Evolutionary conservation across 176 grass and related monocot species (phyloP).

Genomic region (Oryza officinalis): DNA sequence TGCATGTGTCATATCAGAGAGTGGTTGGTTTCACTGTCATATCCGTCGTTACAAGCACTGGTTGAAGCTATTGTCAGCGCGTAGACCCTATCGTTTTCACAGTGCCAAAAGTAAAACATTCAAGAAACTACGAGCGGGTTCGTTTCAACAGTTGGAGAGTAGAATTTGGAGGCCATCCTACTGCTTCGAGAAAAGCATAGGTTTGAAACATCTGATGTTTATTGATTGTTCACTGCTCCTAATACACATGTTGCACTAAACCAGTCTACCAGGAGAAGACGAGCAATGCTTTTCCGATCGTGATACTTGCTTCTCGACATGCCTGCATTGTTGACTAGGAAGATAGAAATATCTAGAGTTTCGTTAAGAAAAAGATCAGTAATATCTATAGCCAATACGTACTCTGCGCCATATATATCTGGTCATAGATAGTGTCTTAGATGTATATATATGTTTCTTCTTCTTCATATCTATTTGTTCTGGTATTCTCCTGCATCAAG

Average conservation of each 20-base stretch:
- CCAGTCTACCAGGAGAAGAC: not conserved
- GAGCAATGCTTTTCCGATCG: not conserved
- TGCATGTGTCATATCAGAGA: too few species aligned
- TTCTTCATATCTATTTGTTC: not conserved
- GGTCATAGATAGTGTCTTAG: too few species aligned
- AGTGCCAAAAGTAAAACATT: not conserved
- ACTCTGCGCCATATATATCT: not conserved
- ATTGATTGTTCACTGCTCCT: conserved; percentile 6
- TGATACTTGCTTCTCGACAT: not conserved
- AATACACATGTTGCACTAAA: not conserved
- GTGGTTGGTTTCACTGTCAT: not conserved
- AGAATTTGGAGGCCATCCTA: not conserved
- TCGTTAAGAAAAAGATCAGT: not conserved
- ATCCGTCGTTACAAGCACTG: not conserved
- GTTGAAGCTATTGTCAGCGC: not conserved
- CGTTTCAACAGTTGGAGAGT: not conserved
- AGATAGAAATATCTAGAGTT: conserved; percentile 8
- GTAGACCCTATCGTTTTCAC: conserved; percentile 9
- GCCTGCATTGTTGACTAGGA: not conserved
- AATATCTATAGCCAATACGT: not conserved
- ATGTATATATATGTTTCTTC: too few species aligned
- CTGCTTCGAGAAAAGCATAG: conserved; percentile 26
- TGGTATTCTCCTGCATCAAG: not conserved
- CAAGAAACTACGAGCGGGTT: conserved; percentile 27
- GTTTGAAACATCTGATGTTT: conserved; percentile 20